Evolutionary conservation across 2,329 filamentous ascomycete species (phyloP).

Genomic region (Phaeomoniella chlamydospora): DNA sequence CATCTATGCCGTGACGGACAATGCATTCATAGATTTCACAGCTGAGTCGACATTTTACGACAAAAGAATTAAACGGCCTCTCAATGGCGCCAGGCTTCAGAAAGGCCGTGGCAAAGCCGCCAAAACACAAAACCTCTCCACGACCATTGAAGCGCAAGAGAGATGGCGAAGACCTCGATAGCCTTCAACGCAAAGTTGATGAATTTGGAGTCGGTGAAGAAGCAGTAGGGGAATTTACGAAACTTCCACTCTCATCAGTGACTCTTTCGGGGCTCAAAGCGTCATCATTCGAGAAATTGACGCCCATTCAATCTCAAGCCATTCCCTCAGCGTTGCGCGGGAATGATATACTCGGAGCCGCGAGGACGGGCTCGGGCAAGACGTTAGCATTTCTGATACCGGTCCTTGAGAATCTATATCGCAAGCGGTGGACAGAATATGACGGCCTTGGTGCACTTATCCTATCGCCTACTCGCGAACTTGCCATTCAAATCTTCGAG

Average conservation of each 20-base stretch:
- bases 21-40: too few relatives aligned
- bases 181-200: slow-evolving; percentile 26
- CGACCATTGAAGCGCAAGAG: slow-evolving; percentile 30
- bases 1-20: too few relatives aligned
- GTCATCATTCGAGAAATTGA: slow-evolving; percentile 79
- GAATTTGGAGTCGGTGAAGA: slow-evolving; percentile 26
- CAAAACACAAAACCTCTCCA: background rate
- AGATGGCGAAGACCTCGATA: slow-evolving; percentile 25
- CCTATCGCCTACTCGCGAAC: slow-evolving; percentile 83
- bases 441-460: slow-evolving; percentile 89
- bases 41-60: too few relatives aligned
- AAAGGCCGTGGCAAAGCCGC: background rate
- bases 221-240: slow-evolving; percentile 52
- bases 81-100: slow-evolving; percentile 9
- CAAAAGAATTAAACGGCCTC: background rate
- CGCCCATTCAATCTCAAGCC: slow-evolving; percentile 82
- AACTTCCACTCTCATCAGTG: slow-evolving; percentile 72
- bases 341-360: slow-evolving; percentile 78
- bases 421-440: slow-evolving; percentile 73
- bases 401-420: slow-evolving; percentile 82
- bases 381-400: slow-evolving; percentile 86
- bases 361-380: slow-evolving; percentile 93
- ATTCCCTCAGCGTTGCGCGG: slow-evolving; percentile 78
- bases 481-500: slow-evolving; percentile 94
- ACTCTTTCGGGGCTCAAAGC: slow-evolving; percentile 67